These are phyloP conservation scores for Fraxinus baroniana DNA, from an alignment of 305 asterid species.

Conservation along the genomic window DNA sequence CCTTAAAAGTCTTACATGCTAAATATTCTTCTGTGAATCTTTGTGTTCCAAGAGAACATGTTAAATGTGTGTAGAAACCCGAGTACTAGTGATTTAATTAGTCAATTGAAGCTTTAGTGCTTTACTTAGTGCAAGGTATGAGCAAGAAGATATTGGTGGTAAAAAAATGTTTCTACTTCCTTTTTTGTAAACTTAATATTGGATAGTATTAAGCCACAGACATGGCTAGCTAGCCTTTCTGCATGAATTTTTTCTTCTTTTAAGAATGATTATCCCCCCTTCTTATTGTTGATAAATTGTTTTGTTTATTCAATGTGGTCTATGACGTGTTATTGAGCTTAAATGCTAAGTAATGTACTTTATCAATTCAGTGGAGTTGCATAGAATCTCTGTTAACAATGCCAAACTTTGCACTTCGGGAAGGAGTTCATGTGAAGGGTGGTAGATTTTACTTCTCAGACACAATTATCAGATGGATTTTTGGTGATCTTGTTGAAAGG, in stretches of 20 bases:
- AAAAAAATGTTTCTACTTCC: slow-evolving; percentile 3
- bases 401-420: slow-evolving; percentile 47
- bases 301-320: background rate
- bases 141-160: background rate
- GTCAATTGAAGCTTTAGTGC: background rate
- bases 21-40: background rate
- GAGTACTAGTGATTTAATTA: background rate
- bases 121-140: background rate
- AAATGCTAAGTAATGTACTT: slow-evolving; percentile 25
- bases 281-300: slow-evolving; percentile 12
- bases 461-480: slow-evolving; percentile 39
- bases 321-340: slow-evolving; percentile 22
- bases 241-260: background rate
- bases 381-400: slow-evolving; percentile 65
- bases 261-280: background rate
- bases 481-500: slow-evolving; percentile 79
- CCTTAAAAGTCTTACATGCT: background rate
- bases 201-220: background rate
- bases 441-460: slow-evolving; percentile 49
- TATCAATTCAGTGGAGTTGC: slow-evolving; percentile 75
- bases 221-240: background rate
- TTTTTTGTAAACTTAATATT: background rate
- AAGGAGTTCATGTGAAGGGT: slow-evolving; percentile 41
- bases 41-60: background rate
- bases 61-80: background rate